These are phyloP conservation scores for Polysphondylium violaceum DNA, from an alignment of 78 protist species.

Conservation along the genomic window DNA sequence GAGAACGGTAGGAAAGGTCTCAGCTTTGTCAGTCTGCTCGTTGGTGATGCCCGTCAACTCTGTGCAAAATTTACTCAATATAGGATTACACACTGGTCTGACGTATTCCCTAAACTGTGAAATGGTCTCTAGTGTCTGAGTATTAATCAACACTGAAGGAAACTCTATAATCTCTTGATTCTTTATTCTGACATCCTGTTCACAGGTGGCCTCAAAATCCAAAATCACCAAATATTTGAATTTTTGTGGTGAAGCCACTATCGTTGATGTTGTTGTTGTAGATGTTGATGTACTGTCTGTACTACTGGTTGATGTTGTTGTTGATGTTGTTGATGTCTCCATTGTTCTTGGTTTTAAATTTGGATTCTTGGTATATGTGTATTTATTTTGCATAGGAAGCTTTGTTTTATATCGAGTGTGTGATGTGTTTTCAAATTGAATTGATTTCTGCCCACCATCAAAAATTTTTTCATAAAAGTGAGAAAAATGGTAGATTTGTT, in stretches of 20 bases:
- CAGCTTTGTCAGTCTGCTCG: conserved; percentile 81
- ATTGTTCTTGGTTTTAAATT: no score
- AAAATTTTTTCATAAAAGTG: no score
- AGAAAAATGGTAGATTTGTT: no score
- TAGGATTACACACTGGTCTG: conserved; percentile 63
- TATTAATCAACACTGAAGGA: conserved; percentile 85
- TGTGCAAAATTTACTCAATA: conserved; percentile 81
- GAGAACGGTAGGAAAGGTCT: conserved; percentile 54
- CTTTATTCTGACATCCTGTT: neutral
- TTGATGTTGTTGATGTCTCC: neutral
- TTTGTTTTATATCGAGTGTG: no score
- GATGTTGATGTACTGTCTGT: neutral
- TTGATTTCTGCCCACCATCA: no score
- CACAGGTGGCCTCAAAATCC: conserved; percentile 90
- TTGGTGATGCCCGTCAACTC: conserved; percentile 88
- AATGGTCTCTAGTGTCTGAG: neutral
- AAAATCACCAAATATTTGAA: conserved; percentile 62
- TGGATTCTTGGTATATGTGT: no score
- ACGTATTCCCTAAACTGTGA: conserved; percentile 78
- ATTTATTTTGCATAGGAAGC: no score
- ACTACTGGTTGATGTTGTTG: conserved; percentile 4
- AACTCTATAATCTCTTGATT: conserved; percentile 90
- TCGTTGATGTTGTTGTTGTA: no score
- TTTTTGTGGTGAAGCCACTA: neutral
- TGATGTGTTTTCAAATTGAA: no score